Percentiles rank a stretch among this genome's conserved stretches.
These are phyloP conservation scores for Cryphonectria radicalis DNA, from an alignment of 2,329 filamentous ascomycete genomes.

Conservation along the genomic window DNA sequence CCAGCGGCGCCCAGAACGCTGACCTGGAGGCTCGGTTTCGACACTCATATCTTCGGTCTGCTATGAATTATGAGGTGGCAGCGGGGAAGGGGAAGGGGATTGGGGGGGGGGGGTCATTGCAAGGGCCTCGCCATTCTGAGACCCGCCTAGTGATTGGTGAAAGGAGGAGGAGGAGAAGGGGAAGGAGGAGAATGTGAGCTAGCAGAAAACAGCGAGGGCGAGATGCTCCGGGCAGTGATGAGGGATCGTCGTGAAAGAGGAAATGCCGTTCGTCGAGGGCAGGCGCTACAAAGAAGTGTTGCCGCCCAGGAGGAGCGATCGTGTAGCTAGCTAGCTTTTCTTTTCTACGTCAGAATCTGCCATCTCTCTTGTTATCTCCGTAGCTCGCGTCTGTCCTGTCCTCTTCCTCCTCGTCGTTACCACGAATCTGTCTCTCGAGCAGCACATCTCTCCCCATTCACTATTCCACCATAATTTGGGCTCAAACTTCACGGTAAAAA, in stretches of 20 bases:
- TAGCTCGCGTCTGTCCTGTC: neutral
- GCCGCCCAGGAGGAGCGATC: neutral
- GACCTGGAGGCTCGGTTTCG: slow-evolving; percentile 3
- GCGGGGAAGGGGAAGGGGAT: no score
- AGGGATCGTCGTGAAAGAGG: slow-evolving; percentile 13
- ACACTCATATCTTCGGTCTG: neutral
- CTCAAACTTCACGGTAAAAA: neutral
- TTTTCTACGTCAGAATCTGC: neutral
- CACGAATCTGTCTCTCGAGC: neutral
- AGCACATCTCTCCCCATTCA: neutral
- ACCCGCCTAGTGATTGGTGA: neutral
- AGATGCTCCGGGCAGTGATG: neutral
- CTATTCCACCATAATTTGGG: neutral
- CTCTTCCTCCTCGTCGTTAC: neutral
- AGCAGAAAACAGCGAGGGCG: neutral
- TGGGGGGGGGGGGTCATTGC: neutral
- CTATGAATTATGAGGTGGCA: neutral
- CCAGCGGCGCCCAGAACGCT: no score
- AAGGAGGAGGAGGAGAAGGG: neutral
- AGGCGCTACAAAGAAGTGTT: neutral
- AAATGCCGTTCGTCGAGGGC: neutral
- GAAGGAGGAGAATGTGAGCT: neutral
- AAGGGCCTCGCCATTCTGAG: neutral
- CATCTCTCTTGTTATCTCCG: neutral
- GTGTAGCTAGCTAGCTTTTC: neutral